phyloP scores from a whole-genome alignment of 805 yeast species.

The Blastobotrys americana region DNA sequence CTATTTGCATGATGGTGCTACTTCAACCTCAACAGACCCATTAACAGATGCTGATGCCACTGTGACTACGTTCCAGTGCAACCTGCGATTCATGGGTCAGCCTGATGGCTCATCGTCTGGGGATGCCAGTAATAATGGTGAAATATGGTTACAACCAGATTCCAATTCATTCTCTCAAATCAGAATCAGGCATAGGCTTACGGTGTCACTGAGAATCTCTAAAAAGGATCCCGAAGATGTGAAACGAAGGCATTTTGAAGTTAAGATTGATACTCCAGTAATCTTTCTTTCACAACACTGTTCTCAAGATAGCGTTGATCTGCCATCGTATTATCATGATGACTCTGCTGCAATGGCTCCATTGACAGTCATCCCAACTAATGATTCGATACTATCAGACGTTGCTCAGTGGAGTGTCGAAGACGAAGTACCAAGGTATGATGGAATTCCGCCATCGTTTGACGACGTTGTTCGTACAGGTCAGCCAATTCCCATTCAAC shows the following conservation, averaged over 20 bases:
- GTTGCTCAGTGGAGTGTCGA: background rate
- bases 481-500: constrained; percentile 19
- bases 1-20: background rate
- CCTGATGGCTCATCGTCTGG: background rate
- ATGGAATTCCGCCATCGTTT: constrained; percentile 23
- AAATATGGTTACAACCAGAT: constrained; percentile 58
- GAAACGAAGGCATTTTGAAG: constrained; percentile 86
- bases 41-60: constrained; percentile 2
- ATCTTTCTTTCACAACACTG: constrained; percentile 47
- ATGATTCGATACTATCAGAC: constrained; percentile 3
- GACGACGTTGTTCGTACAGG: constrained; percentile 21
- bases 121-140: background rate
- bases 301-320: constrained; percentile 24
- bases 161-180: constrained; percentile 62
- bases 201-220: constrained; percentile 74
- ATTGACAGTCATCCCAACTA: constrained; percentile 5
- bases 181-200: constrained; percentile 91
- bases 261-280: constrained; percentile 90
- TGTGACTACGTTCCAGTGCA: constrained; percentile 11
- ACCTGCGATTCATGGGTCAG: constrained; percentile 13
- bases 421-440: constrained; percentile 3
- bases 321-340: constrained; percentile 23
- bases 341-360: constrained; percentile 9
- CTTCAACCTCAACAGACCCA: background rate
- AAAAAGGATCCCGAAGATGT: constrained; percentile 38